Base-by-base conservation (phyloP, 345 rosid species). In the Laguncularia racemosa region DNA sequence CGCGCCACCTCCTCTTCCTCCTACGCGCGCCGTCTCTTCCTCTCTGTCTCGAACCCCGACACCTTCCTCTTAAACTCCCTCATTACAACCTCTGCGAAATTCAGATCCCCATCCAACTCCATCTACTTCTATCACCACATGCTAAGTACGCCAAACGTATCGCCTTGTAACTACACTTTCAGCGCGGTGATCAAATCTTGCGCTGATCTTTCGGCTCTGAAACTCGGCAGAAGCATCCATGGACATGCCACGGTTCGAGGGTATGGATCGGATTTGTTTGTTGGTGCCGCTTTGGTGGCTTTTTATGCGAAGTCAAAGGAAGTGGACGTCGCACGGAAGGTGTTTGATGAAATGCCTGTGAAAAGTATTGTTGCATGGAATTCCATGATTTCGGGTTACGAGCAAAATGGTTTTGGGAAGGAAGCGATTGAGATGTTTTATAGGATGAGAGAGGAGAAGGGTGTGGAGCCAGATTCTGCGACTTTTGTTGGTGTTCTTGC, bases 351-450 rank as follows among this genome's bases (percentile, higher is more conserved):
- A 78, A 77, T 86, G 83, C 77, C 75, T 17, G 87, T 65, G 0
- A 80, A 64, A 69, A 76, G 80, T 10, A 20, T 84, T 18, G 96
- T 91, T 26, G 83, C 95, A 1, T 91, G 96, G 96, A 91, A 91
- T 62, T 80, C 95, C 17, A 78, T 88, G 61, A 68, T 91, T 67
- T 91, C 91, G 0, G 88, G 91, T 14, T 85, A 84, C 20, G 97
- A 88, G 71, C 97, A 85, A 63, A 82, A 84, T 46, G 97, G 95
- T 50, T 60, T 60, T 52, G 81, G 77, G 9, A 75, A 73, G 20
- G 82, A 85, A 57, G 95, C 91, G 3, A 64, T 84, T 65, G 57
- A 48, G 1, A 64, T 88, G 72, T 91, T 91, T 58, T 19, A 76
- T 58, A 56, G 23, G 60, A 88, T 88, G 95, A 64, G 77, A 54